phyloP scores from a whole-genome alignment of 345 rosid genomes.

The Litchi chinensis region DNA sequence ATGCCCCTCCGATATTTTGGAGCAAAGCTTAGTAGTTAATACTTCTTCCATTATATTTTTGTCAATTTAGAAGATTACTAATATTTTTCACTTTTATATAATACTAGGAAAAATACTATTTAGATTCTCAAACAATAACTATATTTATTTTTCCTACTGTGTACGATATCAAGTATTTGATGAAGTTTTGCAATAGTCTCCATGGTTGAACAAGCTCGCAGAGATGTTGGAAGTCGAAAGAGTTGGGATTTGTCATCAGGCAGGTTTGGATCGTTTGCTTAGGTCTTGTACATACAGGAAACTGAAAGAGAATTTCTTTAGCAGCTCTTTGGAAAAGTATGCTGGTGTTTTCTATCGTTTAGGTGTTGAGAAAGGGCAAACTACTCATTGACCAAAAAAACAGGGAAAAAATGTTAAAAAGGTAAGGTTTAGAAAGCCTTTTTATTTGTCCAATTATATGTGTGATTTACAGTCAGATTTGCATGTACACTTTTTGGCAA shows the following conservation, averaged over 20 bases:
- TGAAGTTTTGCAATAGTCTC: slow-evolving; percentile 86
- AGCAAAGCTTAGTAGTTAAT: no score
- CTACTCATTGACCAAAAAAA: slow-evolving; percentile 18
- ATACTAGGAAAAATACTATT: no score
- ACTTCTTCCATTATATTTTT: no score
- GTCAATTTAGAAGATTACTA: no score
- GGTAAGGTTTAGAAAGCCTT: slow-evolving; percentile 9
- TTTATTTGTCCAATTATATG: no score
- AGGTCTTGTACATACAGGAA: slow-evolving; percentile 84
- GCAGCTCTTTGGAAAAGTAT: no score
- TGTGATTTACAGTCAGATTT: slow-evolving; percentile 21
- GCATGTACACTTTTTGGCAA: slow-evolving; percentile 30
- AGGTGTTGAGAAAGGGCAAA: slow-evolving; percentile 77
- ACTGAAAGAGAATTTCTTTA: no score
- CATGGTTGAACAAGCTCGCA: slow-evolving; percentile 90
- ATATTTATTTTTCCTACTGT: slow-evolving; percentile 69
- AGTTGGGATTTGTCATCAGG: slow-evolving; percentile 85
- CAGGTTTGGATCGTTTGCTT: slow-evolving; percentile 92
- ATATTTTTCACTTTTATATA: no score
- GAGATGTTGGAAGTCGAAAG: slow-evolving; percentile 85
- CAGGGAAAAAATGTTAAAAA: not conserved
- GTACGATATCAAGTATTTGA: slow-evolving; percentile 82
- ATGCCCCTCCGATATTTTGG: no score
- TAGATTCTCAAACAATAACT: no score
- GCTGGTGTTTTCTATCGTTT: slow-evolving; percentile 91